Evolutionary conservation across 148 eudicot species (phyloP).

Genomic region (Rhododendron henanense): DNA sequence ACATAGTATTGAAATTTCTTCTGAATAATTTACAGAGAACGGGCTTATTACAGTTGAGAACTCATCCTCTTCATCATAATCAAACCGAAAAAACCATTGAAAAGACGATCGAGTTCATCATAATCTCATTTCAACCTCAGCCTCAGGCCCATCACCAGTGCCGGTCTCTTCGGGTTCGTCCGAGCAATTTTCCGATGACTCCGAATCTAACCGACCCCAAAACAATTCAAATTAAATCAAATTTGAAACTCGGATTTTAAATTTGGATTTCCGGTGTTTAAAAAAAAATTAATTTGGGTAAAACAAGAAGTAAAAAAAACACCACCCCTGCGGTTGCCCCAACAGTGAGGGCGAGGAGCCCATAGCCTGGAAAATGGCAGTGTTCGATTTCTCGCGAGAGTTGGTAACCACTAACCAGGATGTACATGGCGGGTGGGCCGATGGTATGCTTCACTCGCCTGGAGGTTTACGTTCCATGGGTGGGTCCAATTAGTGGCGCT

Average conservation of each 20-base stretch:
- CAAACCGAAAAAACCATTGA: neutral
- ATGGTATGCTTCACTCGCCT: too few relatives aligned
- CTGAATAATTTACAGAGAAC: neutral
- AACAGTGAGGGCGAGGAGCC: too few relatives aligned
- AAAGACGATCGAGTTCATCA: neutral
- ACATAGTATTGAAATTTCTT: neutral
- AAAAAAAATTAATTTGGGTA: neutral
- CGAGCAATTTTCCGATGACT: slow-evolving; percentile 11
- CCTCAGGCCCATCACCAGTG: neutral
- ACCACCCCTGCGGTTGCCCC: too few relatives aligned
- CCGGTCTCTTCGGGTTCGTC: neutral
- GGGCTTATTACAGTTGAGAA: neutral
- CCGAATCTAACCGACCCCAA: slow-evolving; percentile 9
- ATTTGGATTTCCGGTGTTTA: neutral
- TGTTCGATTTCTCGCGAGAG: too few relatives aligned
- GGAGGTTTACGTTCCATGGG: too few relatives aligned
- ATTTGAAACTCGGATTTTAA: too few relatives aligned
- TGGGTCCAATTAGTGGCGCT: too few relatives aligned
- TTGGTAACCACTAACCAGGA: too few relatives aligned
- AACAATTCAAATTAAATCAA: neutral
- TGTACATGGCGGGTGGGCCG: too few relatives aligned
- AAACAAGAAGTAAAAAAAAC: neutral
- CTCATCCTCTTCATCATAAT: neutral
- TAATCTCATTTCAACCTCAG: neutral
- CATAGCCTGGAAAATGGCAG: too few relatives aligned